Percentiles rank a stretch among this genome's conserved stretches.
Evolutionary conservation across 2,329 filamentous ascomycete species (phyloP).

Genomic region (Cryphonectria carpinicola): DNA sequence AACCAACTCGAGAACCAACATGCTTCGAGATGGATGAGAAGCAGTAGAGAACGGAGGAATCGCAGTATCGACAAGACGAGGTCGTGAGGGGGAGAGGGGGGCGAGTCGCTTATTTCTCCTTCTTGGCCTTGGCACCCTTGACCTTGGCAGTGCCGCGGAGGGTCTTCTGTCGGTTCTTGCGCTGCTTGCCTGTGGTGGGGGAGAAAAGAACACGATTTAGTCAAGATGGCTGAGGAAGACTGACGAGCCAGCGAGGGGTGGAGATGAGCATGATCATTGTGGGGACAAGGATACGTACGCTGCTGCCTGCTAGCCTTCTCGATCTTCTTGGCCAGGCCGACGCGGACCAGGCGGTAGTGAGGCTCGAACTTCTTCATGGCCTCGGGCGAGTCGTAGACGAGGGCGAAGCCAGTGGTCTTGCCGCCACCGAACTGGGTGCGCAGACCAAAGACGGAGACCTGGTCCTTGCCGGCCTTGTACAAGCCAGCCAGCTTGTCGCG

Average conservation of each 20-base stretch:
- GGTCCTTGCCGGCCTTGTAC: slow-evolving; percentile 98
- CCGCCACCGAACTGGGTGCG: slow-evolving; percentile 99
- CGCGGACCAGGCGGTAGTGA: slow-evolving; percentile 92
- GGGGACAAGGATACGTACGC: slow-evolving; percentile 69
- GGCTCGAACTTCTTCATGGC: slow-evolving; percentile 99
- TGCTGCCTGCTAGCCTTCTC: slow-evolving; percentile 99
- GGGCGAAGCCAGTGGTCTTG: slow-evolving; percentile 98
- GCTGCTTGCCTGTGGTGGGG: slow-evolving; percentile 85
- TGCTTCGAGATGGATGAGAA: slow-evolving; percentile 7
- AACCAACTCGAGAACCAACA: slow-evolving; percentile 26
- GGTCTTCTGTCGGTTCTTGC: slow-evolving; percentile 99
- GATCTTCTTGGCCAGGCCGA: slow-evolving; percentile 90
- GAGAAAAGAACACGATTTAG: slow-evolving; percentile 27
- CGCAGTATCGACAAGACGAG: slow-evolving; percentile 20
- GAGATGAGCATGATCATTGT: not conserved
- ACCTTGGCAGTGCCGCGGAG: slow-evolving; percentile 97
- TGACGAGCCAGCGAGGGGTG: not conserved
- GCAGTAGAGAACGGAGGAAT: slow-evolving; percentile 14
- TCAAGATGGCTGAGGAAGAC: not conserved
- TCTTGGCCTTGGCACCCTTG: slow-evolving; percentile 94
- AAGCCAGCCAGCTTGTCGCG: slow-evolving; percentile 90
- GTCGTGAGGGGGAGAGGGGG: slow-evolving; percentile 10
- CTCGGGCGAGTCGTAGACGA: slow-evolving; percentile 97
- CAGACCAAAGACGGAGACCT: slow-evolving; percentile 97
- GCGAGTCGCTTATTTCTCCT: slow-evolving; percentile 76